phyloP scores from a whole-genome alignment of 2,329 filamentous ascomycete species.

The Penicillium sp. region DNA sequence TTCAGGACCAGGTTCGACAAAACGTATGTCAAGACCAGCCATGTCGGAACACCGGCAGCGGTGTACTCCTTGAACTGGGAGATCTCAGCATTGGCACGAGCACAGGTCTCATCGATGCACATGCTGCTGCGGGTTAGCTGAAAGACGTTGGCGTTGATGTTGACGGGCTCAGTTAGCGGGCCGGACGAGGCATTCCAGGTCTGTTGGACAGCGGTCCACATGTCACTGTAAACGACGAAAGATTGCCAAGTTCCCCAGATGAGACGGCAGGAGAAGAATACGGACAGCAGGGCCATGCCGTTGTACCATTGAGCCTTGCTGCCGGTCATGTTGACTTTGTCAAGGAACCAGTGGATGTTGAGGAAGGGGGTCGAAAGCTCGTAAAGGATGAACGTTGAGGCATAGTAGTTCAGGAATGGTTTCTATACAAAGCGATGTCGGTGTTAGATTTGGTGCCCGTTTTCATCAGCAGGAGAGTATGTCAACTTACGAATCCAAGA shows the following conservation, averaged over 20 bases:
- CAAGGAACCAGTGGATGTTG: constrained; percentile 71
- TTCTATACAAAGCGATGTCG: constrained; percentile 47
- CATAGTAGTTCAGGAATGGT: constrained; percentile 67
- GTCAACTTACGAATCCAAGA: constrained; percentile 61
- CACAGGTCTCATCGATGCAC: constrained; percentile 41
- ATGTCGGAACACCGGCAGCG: constrained; percentile 51
- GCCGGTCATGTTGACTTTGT: constrained; percentile 67
- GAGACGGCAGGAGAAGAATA: constrained; percentile 64
- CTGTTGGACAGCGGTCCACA: constrained; percentile 55
- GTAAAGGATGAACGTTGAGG: constrained; percentile 66
- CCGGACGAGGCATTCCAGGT: constrained; percentile 35
- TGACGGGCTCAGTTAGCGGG: constrained; percentile 27
- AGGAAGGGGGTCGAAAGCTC: constrained; percentile 67
- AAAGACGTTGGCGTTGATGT: constrained; percentile 38
- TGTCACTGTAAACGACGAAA: constrained; percentile 59
- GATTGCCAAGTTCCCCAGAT: constrained; percentile 65
- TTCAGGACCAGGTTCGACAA: constrained; percentile 62
- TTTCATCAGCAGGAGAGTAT: neutral
- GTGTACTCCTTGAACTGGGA: constrained; percentile 49
- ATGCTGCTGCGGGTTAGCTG: constrained; percentile 29
- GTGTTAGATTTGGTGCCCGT: neutral
- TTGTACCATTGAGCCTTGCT: constrained; percentile 63
- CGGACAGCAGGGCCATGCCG: constrained; percentile 58
- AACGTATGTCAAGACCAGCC: constrained; percentile 61
- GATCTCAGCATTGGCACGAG: constrained; percentile 47